Evolutionary conservation across 164 flowering plant genomes (phyloP).

Genomic region (Vitis riparia): DNA sequence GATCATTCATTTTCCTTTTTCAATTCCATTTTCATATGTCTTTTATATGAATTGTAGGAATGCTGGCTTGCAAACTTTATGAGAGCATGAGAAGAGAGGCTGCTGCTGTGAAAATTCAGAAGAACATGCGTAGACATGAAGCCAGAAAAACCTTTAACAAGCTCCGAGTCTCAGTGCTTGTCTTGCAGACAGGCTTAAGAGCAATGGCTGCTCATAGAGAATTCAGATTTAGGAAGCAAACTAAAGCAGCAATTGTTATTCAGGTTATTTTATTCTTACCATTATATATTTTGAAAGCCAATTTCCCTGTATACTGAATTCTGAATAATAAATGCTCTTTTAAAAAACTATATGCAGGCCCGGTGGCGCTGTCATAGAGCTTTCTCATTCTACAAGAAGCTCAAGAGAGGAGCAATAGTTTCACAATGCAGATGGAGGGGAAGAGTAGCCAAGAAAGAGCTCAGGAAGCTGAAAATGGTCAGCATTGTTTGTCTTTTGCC

Average conservation of each 20-base stretch:
- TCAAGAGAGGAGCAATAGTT: constrained; percentile 45
- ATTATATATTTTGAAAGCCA: background rate
- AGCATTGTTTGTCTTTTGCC: constrained; percentile 2
- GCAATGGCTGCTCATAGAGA: constrained; percentile 67
- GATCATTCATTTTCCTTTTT: background rate
- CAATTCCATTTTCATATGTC: background rate
- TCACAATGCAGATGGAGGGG: constrained; percentile 78
- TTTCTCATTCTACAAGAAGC: constrained; percentile 48
- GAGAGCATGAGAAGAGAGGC: constrained; percentile 45
- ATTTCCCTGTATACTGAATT: background rate
- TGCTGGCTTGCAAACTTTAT: constrained; percentile 52
- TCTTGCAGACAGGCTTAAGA: constrained; percentile 61
- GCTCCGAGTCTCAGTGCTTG: constrained; percentile 47
- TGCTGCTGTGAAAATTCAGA: constrained; percentile 64
- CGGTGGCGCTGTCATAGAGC: constrained; percentile 65
- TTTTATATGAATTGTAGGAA: constrained; percentile 36
- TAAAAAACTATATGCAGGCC: constrained; percentile 36
- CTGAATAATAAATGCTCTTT: background rate
- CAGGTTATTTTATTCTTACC: constrained; percentile 40
- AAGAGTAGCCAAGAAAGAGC: constrained; percentile 51
- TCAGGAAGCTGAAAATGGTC: constrained; percentile 73
- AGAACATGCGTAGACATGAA: constrained; percentile 37
- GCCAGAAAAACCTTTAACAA: constrained; percentile 41
- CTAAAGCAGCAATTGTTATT: constrained; percentile 54
- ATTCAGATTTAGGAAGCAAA: constrained; percentile 49